phyloP scores from a whole-genome alignment of 306 rosid genomes.

The Medicago lupulina region DNA sequence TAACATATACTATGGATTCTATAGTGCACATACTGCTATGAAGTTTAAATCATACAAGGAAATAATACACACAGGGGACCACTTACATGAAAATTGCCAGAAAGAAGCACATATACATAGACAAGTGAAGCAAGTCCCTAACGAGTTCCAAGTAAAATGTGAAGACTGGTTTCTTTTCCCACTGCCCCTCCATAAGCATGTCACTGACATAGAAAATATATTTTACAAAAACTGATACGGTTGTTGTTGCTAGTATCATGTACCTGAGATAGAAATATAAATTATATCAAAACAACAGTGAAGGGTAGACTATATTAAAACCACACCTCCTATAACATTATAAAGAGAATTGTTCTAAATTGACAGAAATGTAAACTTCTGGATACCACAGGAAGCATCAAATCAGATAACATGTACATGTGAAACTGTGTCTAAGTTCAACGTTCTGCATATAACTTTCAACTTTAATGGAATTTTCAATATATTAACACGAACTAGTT shows the following conservation, averaged over 20 bases:
- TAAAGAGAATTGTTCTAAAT: conserved; percentile 2
- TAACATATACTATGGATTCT: neutral
- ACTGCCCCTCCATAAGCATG: conserved; percentile 98
- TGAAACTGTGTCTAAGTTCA: neutral
- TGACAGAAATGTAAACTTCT: neutral
- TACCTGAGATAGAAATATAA: conserved; percentile 68
- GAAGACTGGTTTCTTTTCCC: conserved; percentile 97
- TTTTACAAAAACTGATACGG: conserved; percentile 85
- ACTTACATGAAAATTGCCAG: conserved; percentile 94
- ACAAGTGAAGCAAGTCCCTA: conserved; percentile 95
- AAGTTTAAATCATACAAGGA: conserved; percentile 11
- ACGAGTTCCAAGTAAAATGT: conserved; percentile 95
- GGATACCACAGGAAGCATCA: conserved; percentile 28
- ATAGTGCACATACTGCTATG: conserved; percentile 14
- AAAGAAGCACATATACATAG: conserved; percentile 96
- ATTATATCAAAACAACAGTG: conserved; percentile 23
- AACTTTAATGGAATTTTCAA: conserved; percentile 18
- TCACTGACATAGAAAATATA: conserved; percentile 90
- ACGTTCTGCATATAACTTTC: neutral
- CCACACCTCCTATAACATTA: conserved; percentile 6
- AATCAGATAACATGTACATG: neutral
- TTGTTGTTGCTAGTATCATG: conserved; percentile 98
- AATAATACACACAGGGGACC: neutral
- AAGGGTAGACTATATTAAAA: conserved; percentile 14
- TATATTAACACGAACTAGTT: conserved; percentile 22